Evolutionary conservation across 2,329 filamentous ascomycete species (phyloP).

Genomic region (Ilyonectria destructans): DNA sequence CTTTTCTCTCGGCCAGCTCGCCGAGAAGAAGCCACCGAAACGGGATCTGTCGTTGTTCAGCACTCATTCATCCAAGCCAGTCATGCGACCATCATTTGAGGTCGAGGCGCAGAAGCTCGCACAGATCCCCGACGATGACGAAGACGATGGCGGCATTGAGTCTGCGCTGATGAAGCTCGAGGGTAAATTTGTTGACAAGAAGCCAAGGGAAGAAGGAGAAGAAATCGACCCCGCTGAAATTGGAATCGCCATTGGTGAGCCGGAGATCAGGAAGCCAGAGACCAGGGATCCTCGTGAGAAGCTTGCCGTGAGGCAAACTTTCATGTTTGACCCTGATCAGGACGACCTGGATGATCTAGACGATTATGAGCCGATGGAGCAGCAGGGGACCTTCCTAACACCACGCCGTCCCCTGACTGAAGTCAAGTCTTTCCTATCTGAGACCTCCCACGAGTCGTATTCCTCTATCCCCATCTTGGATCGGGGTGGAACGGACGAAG

Average conservation of each 20-base stretch:
- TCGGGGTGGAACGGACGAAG: slow-evolving; percentile 72
- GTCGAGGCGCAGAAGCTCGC: slow-evolving; percentile 90
- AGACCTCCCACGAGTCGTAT: slow-evolving; percentile 81
- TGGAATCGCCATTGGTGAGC: slow-evolving; percentile 44
- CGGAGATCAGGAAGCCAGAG: slow-evolving; percentile 63
- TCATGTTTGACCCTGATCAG: slow-evolving; percentile 49
- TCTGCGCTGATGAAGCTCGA: slow-evolving; percentile 94
- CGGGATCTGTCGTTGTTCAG: slow-evolving; percentile 71
- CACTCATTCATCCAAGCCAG: slow-evolving; percentile 74
- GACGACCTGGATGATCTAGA: slow-evolving; percentile 44
- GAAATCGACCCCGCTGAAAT: slow-evolving; percentile 38
- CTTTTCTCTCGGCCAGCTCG: slow-evolving; percentile 74
- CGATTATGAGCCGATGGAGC: slow-evolving; percentile 42
- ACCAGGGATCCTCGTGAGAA: slow-evolving; percentile 64
- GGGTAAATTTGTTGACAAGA: slow-evolving; percentile 82
- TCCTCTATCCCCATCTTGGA: slow-evolving; percentile 85
- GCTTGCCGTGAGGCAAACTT: slow-evolving; percentile 61
- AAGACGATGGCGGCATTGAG: slow-evolving; percentile 83
- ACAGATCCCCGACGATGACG: slow-evolving; percentile 89
- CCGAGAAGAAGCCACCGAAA: slow-evolving; percentile 66
- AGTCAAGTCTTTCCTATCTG: slow-evolving; percentile 67
- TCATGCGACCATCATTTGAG: slow-evolving; percentile 86
- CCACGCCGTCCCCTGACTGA: slow-evolving; percentile 53
- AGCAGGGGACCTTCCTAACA: slow-evolving; percentile 39
- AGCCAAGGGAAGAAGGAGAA: slow-evolving; percentile 42